Base-by-base conservation (phyloP, 805 yeast genomes). In the Nakazawaea siamensis region DNA sequence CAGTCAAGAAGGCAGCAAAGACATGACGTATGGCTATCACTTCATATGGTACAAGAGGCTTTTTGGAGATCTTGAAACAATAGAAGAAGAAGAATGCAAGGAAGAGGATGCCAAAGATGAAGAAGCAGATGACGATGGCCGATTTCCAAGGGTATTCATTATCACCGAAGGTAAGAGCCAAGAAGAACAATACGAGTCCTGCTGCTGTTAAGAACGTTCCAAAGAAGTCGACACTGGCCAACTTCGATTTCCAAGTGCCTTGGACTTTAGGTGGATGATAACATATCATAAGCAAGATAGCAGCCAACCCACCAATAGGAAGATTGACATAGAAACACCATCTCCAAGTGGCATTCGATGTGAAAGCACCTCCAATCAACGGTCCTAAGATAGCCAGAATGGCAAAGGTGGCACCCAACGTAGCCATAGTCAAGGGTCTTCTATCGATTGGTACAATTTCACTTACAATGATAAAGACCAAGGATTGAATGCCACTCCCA, bases 251-350 rank as follows among this genome's bases (percentile, higher is more conserved):
- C 24, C 61, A 35, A 14, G 54, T 48, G 11, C 69, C 68, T n/a
- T 47, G 47, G n/a, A 46, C 47, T 24, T 48, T 52, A 5, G 72
- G 73, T 10, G 79, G 76, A 20, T 62, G 57, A 49, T 70, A 67
- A 14, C 64, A 58, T 4, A 64, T 39, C 3, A 62, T 31, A 13
- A 73, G 49, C 6, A 63, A 43, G 0, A 50, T 47, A 14, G 64
- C 47, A 0, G 74, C 68, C 0, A 61, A 35, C 1, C 80, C 85
- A 13, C 83, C 82, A 24, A 78, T 53, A 3, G 86, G 84, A 24
- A 81, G 51, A 51, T 80, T 80, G 42, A 81, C 63, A 54, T 73
- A 81, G 50, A 79, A 81, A 46, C 84, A 74, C 85, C 87, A 79
- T 47, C 87, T 62, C 87, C 87, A 80, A n/a, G 72, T 57, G 4